phyloP scores from a whole-genome alignment of 1,284 basidiomycete genomes.

The Cryptococcus sp. region DNA sequence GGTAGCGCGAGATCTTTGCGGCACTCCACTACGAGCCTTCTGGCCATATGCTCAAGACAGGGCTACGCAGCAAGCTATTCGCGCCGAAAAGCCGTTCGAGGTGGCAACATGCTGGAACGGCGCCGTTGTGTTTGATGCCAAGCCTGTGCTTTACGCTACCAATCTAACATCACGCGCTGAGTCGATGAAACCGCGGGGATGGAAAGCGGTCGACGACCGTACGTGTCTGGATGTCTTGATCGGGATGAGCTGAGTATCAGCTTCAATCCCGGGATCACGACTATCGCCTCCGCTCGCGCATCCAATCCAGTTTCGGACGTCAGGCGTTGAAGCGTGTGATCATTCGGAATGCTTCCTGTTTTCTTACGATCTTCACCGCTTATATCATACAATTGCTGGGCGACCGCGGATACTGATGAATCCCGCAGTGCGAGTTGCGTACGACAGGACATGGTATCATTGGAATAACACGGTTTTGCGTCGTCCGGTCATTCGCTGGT shows the following conservation, averaged over 20 bases:
- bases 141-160: constrained; percentile 46
- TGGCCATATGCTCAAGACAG: constrained; percentile 57
- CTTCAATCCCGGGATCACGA: constrained; percentile 29
- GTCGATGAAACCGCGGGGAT: not conserved
- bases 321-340: constrained; percentile 51
- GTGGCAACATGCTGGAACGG: constrained; percentile 55
- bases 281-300: constrained; percentile 44
- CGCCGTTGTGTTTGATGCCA: constrained; percentile 53
- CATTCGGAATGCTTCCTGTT: constrained; percentile 57
- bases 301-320: constrained; percentile 53
- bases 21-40: constrained; percentile 48
- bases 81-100: constrained; percentile 50
- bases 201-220: too few relatives aligned
- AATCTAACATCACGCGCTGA: not conserved
- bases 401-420: constrained; percentile 52
- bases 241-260: too few relatives aligned
- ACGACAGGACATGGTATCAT: constrained; percentile 48
- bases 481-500: constrained; percentile 52
- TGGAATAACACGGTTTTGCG: constrained; percentile 54
- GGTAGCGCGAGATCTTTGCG: constrained; percentile 52
- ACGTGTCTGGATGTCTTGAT: too few relatives aligned
- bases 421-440: constrained; percentile 49
- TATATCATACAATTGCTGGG: constrained; percentile 44
- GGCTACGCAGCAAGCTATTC: constrained; percentile 43
- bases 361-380: constrained; percentile 56